Conservation (phyloP, 2,329 filamentous ascomycete species). For the Colletotrichum acutatum region DNA sequence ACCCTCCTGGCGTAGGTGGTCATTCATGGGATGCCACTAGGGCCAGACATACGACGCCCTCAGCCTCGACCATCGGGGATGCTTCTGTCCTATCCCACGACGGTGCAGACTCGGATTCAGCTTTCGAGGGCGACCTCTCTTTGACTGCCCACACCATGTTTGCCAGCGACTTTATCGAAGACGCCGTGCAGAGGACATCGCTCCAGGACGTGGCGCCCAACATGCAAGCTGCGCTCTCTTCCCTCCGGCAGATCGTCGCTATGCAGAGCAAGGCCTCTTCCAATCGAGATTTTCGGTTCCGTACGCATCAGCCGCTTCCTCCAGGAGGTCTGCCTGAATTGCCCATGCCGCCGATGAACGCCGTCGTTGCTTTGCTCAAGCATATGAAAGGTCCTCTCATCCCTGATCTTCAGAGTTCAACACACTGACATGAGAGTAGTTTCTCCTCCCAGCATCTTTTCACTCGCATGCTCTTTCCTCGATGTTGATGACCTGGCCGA, state of each 20-base stretch:
- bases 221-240: conserved; percentile 63
- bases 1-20: conserved; percentile 33
- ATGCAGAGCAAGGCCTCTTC: conserved; percentile 58
- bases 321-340: conserved; percentile 60
- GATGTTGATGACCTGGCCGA: conserved; percentile 61
- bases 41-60: conserved; percentile 39
- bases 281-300: conserved; percentile 56
- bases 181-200: conserved; percentile 60
- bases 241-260: conserved; percentile 62
- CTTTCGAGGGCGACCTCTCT: conserved; percentile 60
- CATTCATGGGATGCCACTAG: conserved; percentile 18
- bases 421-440: conserved; percentile 43
- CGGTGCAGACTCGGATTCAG: conserved; percentile 52
- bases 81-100: conserved; percentile 42
- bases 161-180: conserved; percentile 64
- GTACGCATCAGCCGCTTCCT: conserved; percentile 57
- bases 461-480: conserved; percentile 60
- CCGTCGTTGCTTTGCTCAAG: conserved; percentile 61
- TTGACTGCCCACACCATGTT: conserved; percentile 63
- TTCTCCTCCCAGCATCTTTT: conserved; percentile 59
- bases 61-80: conserved; percentile 34
- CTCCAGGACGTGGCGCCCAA: conserved; percentile 58
- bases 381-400: conserved; percentile 50
- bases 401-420: neutral
- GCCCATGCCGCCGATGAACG: conserved; percentile 63